Percentiles rank a stretch among this genome's conserved stretches.
Conservation (phyloP, 495 filamentous ascomycete genomes). For the Pseudomonodictys pantanalensis region DNA sequence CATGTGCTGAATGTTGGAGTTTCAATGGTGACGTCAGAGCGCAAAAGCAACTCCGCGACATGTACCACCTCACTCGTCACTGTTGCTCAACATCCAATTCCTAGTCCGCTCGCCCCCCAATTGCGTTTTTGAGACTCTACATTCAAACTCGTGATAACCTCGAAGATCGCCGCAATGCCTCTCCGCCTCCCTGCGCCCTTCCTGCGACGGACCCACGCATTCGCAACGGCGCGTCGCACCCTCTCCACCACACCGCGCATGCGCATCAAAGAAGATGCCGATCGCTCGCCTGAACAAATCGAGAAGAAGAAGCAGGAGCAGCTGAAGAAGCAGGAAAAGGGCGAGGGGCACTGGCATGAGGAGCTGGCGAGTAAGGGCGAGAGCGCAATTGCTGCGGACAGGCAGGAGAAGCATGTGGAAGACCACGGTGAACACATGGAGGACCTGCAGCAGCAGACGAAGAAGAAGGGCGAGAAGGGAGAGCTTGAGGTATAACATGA, state of each 20-base stretch:
- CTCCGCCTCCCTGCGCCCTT: no score
- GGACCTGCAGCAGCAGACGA: slow-evolving; percentile 39
- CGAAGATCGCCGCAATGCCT: no score
- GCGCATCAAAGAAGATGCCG: slow-evolving; percentile 34
- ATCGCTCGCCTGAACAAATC: slow-evolving; percentile 32
- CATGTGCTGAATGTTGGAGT: no score
- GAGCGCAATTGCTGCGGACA: slow-evolving; percentile 36
- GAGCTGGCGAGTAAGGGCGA: slow-evolving; percentile 35
- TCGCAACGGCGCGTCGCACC: background rate
- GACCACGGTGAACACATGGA: slow-evolving; percentile 38
- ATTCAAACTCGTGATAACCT: no score
- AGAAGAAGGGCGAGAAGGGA: slow-evolving; percentile 34
- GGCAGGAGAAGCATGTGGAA: slow-evolving; percentile 32
- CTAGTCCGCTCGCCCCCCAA: no score
- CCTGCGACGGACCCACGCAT: no score
- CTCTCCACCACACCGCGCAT: slow-evolving; percentile 1
- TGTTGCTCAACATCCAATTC: no score
- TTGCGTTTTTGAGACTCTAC: no score
- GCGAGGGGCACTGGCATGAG: slow-evolving; percentile 39
- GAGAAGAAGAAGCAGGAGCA: slow-evolving; percentile 38
- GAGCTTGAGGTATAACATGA: background rate
- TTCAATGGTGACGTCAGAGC: no score
- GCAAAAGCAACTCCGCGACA: no score
- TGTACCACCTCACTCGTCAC: no score
- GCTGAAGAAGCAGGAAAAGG: slow-evolving; percentile 38